Base-by-base conservation (phyloP, 2,329 filamentous ascomycete species). In the Nannizzia gypsea region DNA sequence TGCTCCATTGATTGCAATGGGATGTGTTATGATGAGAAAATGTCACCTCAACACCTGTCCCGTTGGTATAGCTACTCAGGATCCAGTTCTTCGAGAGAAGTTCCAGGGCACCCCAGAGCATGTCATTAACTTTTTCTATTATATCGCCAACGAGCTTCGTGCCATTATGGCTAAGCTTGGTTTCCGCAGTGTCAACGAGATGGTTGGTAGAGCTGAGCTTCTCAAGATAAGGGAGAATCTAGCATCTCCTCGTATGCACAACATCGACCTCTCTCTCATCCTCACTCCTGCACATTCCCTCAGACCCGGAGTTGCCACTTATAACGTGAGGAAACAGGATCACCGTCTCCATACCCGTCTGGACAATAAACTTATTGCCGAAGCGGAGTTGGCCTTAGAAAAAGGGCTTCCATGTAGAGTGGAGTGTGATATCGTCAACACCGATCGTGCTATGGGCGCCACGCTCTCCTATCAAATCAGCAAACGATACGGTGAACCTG, bases 41-140 rank as follows among this genome's bases (percentile, higher is more conserved):
- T 89, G 86, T 64, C 82, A 83, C 66, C 59, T 66, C 58, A 95
- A 93, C 70, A 90, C 88, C 2, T 87, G 91, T 77, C 90, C 91
- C 8, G 91, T 96, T 9, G 92, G 92, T 73, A 96, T 97, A 62
- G 92, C 92, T 2, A 96, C 91, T 0, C 92, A 97, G 71, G 91
- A 96, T 68, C 90, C 90, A n/a, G 88, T 92, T 71, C 81, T 97
- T 1, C 84, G 92, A 62, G 88, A 91, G 81, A 97, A 96, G 77
- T 96, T 97, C 75, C 80, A 85, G 66, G 92, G 92, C 63, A 91
- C 89, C 0, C 91, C 92, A 9, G 92, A 97, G 77, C 90, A 96
- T 67, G 91, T 96, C 61, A 96, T 97, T 75, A 97, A 96, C 81
- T 96, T 96, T 80, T 96, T 96, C 78, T 97, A 96, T 78, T 97